These are phyloP conservation scores for Trichoderma atroviride DNA, from an alignment of 2,329 filamentous ascomycete genomes.

Conservation along the genomic window DNA sequence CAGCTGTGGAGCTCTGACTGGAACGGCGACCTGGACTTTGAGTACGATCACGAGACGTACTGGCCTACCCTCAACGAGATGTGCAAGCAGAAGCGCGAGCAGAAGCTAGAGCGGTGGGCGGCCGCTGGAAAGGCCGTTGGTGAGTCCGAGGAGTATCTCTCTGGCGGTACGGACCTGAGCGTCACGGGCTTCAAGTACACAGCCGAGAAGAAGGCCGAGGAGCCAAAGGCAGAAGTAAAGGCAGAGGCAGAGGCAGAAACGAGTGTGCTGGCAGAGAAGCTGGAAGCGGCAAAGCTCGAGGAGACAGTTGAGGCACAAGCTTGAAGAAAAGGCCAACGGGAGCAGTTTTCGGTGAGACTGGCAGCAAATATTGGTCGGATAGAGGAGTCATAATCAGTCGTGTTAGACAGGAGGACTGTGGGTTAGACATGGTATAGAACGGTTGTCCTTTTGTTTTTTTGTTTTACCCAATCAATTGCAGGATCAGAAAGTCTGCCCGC, in stretches of 20 bases:
- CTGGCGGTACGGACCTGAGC: constrained; percentile 55
- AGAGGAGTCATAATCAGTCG: background rate
- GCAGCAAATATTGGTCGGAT: background rate
- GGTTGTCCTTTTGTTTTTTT: background rate
- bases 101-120: constrained; percentile 72
- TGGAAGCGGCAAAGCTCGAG: constrained; percentile 25
- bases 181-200: constrained; percentile 40
- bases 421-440: constrained; percentile 6
- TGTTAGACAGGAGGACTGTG: background rate
- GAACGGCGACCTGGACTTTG: constrained; percentile 81
- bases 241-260: constrained; percentile 16
- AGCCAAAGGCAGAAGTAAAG: constrained; percentile 17
- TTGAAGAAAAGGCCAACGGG: background rate
- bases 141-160: constrained; percentile 85
- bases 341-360: background rate
- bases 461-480: background rate
- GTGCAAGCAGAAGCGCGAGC: constrained; percentile 65
- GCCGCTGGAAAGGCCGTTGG: constrained; percentile 79
- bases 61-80: constrained; percentile 83
- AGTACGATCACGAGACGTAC: constrained; percentile 85
- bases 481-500: background rate
- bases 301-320: constrained; percentile 20
- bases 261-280: constrained; percentile 28
- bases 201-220: constrained; percentile 31
- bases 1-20: constrained; percentile 79